A percentile compares a stretch with the other conserved stretches of the same genome.
These are phyloP conservation scores for Globisporangium barbulae DNA, from an alignment of 352 stramenopile species.

Conservation along the genomic window DNA sequence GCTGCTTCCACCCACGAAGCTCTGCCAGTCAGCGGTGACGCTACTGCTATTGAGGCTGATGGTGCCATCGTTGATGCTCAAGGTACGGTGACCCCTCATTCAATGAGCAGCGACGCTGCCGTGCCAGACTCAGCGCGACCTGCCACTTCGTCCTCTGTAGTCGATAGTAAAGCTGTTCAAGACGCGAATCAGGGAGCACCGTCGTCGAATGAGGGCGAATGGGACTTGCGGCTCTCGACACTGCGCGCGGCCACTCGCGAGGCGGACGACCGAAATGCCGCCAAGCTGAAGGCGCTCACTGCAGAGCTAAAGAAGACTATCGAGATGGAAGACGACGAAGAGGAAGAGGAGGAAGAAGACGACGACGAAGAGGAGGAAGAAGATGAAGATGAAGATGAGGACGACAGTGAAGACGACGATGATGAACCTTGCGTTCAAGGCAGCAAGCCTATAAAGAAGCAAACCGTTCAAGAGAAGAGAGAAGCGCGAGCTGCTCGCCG, in stretches of 20 bases:
- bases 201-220: conserved; percentile 11
- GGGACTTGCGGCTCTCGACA: conserved; percentile 33
- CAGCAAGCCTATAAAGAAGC: neutral
- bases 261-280: conserved; percentile 26
- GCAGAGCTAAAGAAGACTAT: conserved; percentile 19
- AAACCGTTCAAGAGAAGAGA: conserved; percentile 12
- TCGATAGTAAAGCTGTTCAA: neutral
- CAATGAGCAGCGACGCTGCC: neutral
- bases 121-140: neutral
- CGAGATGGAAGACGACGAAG: conserved; percentile 24
- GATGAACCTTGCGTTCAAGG: neutral
- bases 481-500: conserved; percentile 10
- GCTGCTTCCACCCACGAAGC: neutral
- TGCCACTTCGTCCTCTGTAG: neutral
- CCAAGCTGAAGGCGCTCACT: conserved; percentile 17
- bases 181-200: no score
- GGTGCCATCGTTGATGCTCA: neutral
- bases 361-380: conserved; percentile 25
- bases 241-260: conserved; percentile 23
- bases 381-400: conserved; percentile 12
- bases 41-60: neutral
- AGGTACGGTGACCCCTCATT: neutral
- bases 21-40: neutral
- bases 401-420: conserved; percentile 11
- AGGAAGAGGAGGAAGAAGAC: conserved; percentile 25